Evolutionary conservation across 768 basidiomycete species (phyloP), one percentile per base, ranked within the genome.

Genomic region (Auricularia sp.): DNA sequence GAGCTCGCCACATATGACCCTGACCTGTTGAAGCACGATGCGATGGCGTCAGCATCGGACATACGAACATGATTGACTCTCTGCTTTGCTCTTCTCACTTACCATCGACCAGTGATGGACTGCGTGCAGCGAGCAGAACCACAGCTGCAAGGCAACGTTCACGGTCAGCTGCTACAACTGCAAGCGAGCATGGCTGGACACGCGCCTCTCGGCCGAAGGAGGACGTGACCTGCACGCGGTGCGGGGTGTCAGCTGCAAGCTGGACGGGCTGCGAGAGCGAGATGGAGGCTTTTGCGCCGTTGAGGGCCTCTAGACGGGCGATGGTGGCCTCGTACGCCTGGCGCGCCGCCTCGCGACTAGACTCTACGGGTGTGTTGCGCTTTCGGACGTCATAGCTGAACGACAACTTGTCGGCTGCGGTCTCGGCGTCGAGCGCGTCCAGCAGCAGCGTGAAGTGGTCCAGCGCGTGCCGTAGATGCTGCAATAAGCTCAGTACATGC

Each of bases 71-170:
- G 18, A 29, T 54, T n/a, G 54, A 54, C 39, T 51, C 47, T 18
- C 47, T 51, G 14, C 47, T 51, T 51, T 16, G 18, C 47, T 18
- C 14, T 34, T 59, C 29, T 13, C 29, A 69, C 82, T 68, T 72
- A 90, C 89, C 88, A 92, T 92, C 21, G 90, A 91, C 90, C 90
- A 94, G 72, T 94, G 92, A 75, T 94, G 92, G 33, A 94, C 87
- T 54, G 91, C 91, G 71, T 94, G 92, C 37, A 94, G 75, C 29
- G 81, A 85, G n/a, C 85, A 83, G 73, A 94, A 94, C 92, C 92
- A 94, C 18, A 94, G 76, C 90, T 92, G 62, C 54, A 42, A 42
- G 44, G 36, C 51, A 21, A 24, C 33, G 29, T 36, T 58, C 29
- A 29, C 29, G 29, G 54, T 24, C 37, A 13, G 59, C 42, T 54